These are phyloP conservation scores for Hsuehochloa calcarea DNA, from an alignment of 176 grass and related monocot species.

Conservation along the genomic window DNA sequence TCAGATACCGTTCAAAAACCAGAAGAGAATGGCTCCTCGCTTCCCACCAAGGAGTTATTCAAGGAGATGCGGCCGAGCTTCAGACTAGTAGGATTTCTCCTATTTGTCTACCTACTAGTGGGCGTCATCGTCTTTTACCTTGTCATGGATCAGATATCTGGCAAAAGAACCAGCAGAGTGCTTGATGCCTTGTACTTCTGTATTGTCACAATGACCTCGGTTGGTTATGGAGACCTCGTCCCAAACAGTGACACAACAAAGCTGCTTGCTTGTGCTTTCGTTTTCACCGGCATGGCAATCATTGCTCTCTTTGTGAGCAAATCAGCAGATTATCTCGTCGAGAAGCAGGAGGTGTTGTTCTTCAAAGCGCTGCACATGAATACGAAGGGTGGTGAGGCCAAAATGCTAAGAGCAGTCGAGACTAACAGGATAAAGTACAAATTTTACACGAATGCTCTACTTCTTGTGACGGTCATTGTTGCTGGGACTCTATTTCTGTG, in stretches of 20 bases:
- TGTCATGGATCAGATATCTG: constrained; percentile 65
- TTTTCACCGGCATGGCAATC: constrained; percentile 71
- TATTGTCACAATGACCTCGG: constrained; percentile 85
- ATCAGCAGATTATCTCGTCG: constrained; percentile 76
- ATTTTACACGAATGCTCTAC: constrained; percentile 53
- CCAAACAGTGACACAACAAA: constrained; percentile 62
- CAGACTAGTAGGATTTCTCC: constrained; percentile 44
- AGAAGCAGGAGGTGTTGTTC: constrained; percentile 88
- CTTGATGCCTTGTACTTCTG: constrained; percentile 86
- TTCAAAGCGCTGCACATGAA: constrained; percentile 71
- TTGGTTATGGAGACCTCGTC: constrained; percentile 86
- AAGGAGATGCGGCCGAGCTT: constrained; percentile 53
- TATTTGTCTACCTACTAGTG: constrained; percentile 61
- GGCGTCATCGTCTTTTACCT: constrained; percentile 62
- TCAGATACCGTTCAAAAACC: constrained; percentile 26
- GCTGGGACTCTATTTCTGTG: constrained; percentile 67
- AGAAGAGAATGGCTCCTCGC: constrained; percentile 1
- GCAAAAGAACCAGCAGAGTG: constrained; percentile 59
- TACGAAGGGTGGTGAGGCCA: constrained; percentile 44
- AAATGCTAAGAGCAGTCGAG: constrained; percentile 55
- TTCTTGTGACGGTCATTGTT: constrained; percentile 46
- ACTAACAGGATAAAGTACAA: constrained; percentile 68
- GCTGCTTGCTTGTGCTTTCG: constrained; percentile 72
- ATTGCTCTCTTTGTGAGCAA: constrained; percentile 70
- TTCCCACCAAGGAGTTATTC: constrained; percentile 55